Base-by-base conservation (phyloP, 2,329 filamentous ascomycete species). In the Talaromyces verruculosus region DNA sequence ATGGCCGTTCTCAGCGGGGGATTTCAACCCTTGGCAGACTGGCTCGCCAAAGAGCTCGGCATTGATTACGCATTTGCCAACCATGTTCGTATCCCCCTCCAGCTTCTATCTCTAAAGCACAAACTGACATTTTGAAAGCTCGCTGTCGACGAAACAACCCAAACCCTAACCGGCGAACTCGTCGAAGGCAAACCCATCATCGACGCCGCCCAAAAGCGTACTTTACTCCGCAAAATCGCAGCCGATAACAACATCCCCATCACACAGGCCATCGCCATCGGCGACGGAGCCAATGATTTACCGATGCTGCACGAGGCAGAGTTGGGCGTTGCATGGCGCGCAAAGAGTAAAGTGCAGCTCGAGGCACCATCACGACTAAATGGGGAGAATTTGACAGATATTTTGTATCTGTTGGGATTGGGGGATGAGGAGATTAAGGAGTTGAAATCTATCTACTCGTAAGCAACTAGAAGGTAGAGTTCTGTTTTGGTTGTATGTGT, bases 1-100 rank as follows among this genome's bases (percentile, higher is more conserved):
- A 92, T 93, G 1, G 95, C 93, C 0, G 94, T 99, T 5, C 80
- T 97, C 37, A 96, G 92, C 39, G 95, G 95, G 53, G 95, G 95
- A 0, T 99, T 99, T 79, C 87, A 91, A 69, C 93, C 94, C 0
- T 81, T 98, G 69, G 96, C 95, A 0, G 85, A 88, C 65, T 98
- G 93, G 92, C 85, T 98, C 41, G 93, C 91, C 17, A 83, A 83
- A 47, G 84, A 92, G 73, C 82, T 99, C 30, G 92, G 92, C 15
- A 87, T 99, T 65, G 91, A 98, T 77, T 89, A 97, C 74, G 93
- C 92, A 0, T 88, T 90, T 75, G 95, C 95, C 47, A 99, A 99
- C 77, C 89, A 94, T 72, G 89, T n/a, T n/a, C n/a, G n/a, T n/a
- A n/a, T n/a, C n/a, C n/a, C n/a, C n/a, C n/a, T n/a, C n/a, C n/a